Base-by-base conservation (phyloP, 129 eudicot genomes). In the Ambrosia artemisiifolia region DNA sequence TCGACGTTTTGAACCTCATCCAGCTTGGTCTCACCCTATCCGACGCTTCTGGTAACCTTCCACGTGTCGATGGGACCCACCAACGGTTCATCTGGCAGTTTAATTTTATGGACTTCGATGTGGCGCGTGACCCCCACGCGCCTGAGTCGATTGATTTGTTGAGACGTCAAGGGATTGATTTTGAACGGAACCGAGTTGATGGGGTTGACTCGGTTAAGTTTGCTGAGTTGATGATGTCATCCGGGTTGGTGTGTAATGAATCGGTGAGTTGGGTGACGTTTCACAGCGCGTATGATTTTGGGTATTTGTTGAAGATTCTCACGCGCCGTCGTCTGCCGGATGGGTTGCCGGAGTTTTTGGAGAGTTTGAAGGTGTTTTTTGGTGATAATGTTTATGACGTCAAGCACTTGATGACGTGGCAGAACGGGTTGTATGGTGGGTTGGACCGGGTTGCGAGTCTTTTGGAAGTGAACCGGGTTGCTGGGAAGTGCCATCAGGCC, bases 211-310 rank as follows among this genome's bases (percentile, higher is more conserved):
- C 96, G 70, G 83, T 47, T 20, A 32, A 67, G 14, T 89, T 89
- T 66, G 92, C 90, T 17, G 92, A 86, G 88, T 14, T 77, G 78
- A 84, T 86, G 85, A 89, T 89, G 96, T 51, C 83, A 0, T 89
- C 96, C 1, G 96, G 88, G 8, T 63, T 89, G 63, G 80, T 89
- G 6, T 86, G 92, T 57, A 89, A 78, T 54, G 90, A 86, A 28
- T 64, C 81, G 32, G 96, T 89, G 49, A 84, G 86, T n/a, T 89
- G 92, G 92, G 92, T 89, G 69, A 86, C 96, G 53, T 89, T 89
- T 67, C 96, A 89, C 80, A 84, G 92, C 85, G 96, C 88, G 64
- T 89, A 89, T 24, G 96, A 89, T 63, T 89, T 89, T 63, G 96
- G 86, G n/a, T 89, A 89, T 87, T 64, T 89, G 74, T 67, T 89